Base-by-base conservation (phyloP, 2,329 filamentous ascomycete species). In the Penicillium sp. region DNA sequence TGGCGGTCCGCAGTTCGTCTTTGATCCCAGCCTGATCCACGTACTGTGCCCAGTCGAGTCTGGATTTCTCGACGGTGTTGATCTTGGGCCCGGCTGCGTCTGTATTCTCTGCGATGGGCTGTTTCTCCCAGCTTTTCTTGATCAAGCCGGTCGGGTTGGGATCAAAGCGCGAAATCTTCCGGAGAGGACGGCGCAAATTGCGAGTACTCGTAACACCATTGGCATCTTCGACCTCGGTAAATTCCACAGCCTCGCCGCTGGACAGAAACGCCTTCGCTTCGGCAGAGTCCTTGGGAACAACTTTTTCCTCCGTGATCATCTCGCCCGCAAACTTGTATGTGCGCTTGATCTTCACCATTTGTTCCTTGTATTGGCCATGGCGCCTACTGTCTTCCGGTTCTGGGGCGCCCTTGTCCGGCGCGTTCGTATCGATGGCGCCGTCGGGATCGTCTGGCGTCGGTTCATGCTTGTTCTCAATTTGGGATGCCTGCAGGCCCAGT, bases 41-140 rank as follows among this genome's bases (percentile, higher is more conserved):
- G 68, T 87, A 87, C 11, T 82, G 81, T 22, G 84, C 85, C 87
- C 87, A 89, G 67, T 89, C 87, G 68, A 88, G 76, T 56, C 85
- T 82, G 33, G 84, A 87, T 74, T 89, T 89, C 74, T 88, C 85
- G 53, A 89, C 85, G 0, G 86, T 87, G 65, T 87, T 89, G 76
- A 89, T 82, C 69, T 87, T 88, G 60, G 84, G 83, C 68, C 83
- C 76, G 75, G 82, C 68, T 70, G 79, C 63, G 33, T 68, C 67
- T 7, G 68, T 68, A 28, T 58, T 58, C 52, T 66, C 70, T 0
- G 69, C 57, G 25, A 65, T 56, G 60, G 76, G 57, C 40, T 76
- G 73, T 58, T 77, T 79, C 68, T 77, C 76, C 78, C 77, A 79
- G 66, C 73, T 80, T 62, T 78, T 79, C 68, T 79, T 77, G 59